A percentile compares a stretch with the other conserved stretches of the same genome.
Evolutionary conservation across 768 basidiomycete species (phyloP).

Genomic region (Termitomyces sp.): DNA sequence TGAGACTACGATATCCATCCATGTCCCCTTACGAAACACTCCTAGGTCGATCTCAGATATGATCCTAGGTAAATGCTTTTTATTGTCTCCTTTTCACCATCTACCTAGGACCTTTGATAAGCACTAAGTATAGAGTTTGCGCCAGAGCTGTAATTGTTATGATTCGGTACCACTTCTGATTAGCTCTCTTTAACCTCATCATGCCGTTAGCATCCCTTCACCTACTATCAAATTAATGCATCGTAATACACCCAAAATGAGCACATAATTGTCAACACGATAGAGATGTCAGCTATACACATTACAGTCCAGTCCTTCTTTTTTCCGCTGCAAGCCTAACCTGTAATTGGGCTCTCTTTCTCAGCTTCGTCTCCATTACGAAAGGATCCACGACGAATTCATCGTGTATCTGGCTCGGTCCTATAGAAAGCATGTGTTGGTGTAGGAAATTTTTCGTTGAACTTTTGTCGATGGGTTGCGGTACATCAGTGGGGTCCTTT

Average conservation of each 20-base stretch:
- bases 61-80: conserved; percentile 5
- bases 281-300: neutral
- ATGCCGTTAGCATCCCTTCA: neutral
- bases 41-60: conserved; percentile 9
- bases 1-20: neutral
- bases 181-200: neutral
- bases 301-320: conserved; percentile 10
- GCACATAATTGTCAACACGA: neutral
- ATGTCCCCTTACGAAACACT: conserved; percentile 14
- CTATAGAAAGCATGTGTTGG: neutral
- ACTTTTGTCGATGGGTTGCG: conserved; percentile 13
- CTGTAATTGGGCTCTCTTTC: conserved; percentile 41
- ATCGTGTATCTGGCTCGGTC: neutral
- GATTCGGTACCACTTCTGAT: neutral
- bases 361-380: conserved; percentile 37
- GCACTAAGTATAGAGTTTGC: neutral
- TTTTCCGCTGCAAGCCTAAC: conserved; percentile 43
- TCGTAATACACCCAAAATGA: neutral
- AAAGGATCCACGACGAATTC: conserved; percentile 13
- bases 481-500: neutral
- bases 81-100: conserved; percentile 3
- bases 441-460: conserved; percentile 5
- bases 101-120: conserved; percentile 2
- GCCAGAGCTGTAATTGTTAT: neutral
- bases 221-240: neutral